Evolutionary conservation across 805 yeast species (phyloP), one percentile per base, ranked within the genome.

Genomic region (Limtongia smithiae): DNA sequence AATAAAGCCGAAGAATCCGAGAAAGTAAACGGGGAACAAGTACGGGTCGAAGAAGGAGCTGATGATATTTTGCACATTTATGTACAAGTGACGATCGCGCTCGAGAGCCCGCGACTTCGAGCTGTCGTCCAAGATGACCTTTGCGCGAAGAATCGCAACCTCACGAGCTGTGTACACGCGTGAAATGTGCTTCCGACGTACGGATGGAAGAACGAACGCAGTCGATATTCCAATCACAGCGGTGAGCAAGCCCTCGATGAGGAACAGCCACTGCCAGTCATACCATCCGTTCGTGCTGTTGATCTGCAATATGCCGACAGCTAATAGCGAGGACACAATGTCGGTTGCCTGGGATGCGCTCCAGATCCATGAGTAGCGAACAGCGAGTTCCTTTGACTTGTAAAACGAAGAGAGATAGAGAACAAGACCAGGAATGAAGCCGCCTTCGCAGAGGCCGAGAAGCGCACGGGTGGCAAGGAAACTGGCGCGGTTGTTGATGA

Each of bases 321-420:
- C 81, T 24, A 77, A 64, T 18, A 81, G 62, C 3, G 80, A 70
- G n/a, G 80, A 66, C 21, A 65, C 41, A 22, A 78, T 73, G 39
- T 68, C 70, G 1, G 82, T 74, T 22, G 72, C 42, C 1, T 80
- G 74, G 44, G 75, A 68, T 2, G 83, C 73, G 30, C 79, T 71
- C 75, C 82, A 82, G 63, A 83, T 82, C 59, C 73, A 73, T 0
- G 84, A 75, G 33, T 82, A 66, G 48, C 88, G 68, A 18, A 78
- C 62, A 1, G 85, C 73, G 17, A 83, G 69, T 63, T 83, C 88
- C 20, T 70, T 76, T 61, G 8, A 56, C 44, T 79, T 82, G 67
- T 78, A 83, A 65, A 82, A 83, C 65, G 81, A 83, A 2, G 83
- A 75, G 64, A 83, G 68, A 80, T 83, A 83, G 39, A 82, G 66